These are phyloP conservation scores for Sporisorium scitamineum DNA, from an alignment of 1,284 basidiomycete genomes.

Conservation along the genomic window DNA sequence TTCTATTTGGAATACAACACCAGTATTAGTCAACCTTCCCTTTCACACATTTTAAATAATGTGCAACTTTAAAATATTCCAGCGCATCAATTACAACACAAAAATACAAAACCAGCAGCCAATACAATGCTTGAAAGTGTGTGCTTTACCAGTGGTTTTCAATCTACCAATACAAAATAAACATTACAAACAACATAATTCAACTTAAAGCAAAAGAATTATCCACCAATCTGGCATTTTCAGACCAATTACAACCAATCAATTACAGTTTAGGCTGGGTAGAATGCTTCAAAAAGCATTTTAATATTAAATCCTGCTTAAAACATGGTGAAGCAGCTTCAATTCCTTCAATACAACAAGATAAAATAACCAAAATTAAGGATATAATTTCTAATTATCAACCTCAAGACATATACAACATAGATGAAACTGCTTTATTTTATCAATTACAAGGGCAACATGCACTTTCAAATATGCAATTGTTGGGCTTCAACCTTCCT, in stretches of 20 bases:
- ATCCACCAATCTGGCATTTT: neutral
- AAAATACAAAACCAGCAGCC: no score
- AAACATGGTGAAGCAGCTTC: slow-evolving; percentile 7
- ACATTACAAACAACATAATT: slow-evolving; percentile 1
- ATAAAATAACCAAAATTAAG: slow-evolving; percentile 1
- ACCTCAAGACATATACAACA: no score
- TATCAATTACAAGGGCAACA: neutral
- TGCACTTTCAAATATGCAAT: neutral
- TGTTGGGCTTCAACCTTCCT: no score
- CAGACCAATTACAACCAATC: neutral
- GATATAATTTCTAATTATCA: no score
- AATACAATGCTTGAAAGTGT: neutral
- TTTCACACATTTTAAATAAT: no score
- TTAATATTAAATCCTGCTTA: slow-evolving; percentile 1
- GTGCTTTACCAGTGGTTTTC: slow-evolving; percentile 3
- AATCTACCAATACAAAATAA: neutral
- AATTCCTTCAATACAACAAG: neutral
- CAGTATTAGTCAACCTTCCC: no score
- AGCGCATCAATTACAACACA: no score
- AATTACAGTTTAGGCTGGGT: slow-evolving; percentile 4
- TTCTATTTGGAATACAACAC: no score
- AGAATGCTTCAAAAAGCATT: slow-evolving; percentile 6
- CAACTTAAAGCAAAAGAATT: slow-evolving; percentile 7
- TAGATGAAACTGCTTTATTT: no score
- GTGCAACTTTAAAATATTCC: no score